phyloP scores from a whole-genome alignment of 2,329 filamentous ascomycete genomes.

The Alternaria triticina region DNA sequence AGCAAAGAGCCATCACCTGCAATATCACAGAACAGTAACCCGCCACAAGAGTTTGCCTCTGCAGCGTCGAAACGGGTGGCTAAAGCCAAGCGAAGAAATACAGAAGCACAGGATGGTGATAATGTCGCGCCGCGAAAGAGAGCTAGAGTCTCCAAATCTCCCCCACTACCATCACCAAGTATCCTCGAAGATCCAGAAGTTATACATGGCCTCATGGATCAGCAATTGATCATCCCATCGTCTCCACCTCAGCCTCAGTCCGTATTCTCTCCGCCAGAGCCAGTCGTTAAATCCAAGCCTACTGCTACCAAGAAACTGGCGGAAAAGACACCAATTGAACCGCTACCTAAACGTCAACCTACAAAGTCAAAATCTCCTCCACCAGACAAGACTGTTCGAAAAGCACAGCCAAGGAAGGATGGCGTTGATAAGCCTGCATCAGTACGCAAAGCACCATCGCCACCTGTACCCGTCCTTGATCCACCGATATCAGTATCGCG shows the following conservation, averaged over 20 bases:
- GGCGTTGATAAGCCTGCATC: background rate
- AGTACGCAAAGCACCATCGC: conserved; percentile 1
- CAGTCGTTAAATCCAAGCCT: background rate
- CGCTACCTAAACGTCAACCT: background rate
- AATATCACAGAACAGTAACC: background rate
- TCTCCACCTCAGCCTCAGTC: conserved; percentile 10
- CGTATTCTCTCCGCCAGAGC: conserved; percentile 4
- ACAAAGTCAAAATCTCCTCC: background rate
- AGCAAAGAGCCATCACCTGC: conserved; percentile 13
- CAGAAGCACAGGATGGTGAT: background rate
- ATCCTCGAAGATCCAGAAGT: conserved; percentile 35
- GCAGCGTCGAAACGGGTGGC: background rate
- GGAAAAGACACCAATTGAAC: background rate
- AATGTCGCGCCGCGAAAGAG: conserved; percentile 4
- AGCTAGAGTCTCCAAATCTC: conserved; percentile 1
- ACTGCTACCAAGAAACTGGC: background rate
- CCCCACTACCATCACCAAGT: conserved; percentile 13
- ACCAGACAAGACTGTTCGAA: background rate
- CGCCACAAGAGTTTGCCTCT: background rate
- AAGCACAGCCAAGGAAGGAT: conserved; percentile 5
- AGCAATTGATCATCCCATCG: conserved; percentile 28
- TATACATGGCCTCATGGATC: conserved; percentile 38
- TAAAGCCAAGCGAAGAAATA: conserved; percentile 14
- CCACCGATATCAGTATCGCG: background rate
- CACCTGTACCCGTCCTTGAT: background rate